A percentile compares a stretch with the other conserved stretches of the same genome.
Evolutionary conservation across 2,329 filamentous ascomycete genomes (phyloP).

Genomic region (Phoma sp.): DNA sequence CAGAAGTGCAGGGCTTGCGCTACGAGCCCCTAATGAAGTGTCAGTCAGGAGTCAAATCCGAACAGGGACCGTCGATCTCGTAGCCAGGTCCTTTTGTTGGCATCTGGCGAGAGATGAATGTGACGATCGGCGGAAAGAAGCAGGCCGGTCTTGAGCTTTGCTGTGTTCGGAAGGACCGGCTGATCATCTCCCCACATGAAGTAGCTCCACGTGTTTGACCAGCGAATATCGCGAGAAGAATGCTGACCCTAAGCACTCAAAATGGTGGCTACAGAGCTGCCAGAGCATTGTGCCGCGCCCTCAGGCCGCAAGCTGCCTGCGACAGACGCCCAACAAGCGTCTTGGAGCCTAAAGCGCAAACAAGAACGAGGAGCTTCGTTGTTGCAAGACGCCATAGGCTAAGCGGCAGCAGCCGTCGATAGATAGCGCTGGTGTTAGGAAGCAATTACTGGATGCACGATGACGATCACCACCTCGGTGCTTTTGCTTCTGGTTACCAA

Average conservation of each 20-base stretch:
- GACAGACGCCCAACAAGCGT: neutral
- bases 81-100: conserved; percentile 3
- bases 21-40: conserved; percentile 2
- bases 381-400: conserved; percentile 8
- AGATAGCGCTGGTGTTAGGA: conserved; percentile 9
- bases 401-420: conserved; percentile 16
- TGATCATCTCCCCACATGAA: conserved; percentile 26
- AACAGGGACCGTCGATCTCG: conserved; percentile 10
- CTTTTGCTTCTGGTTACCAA: conserved; percentile 8
- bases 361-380: neutral
- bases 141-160: conserved; percentile 11
- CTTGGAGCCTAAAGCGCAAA: neutral
- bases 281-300: neutral
- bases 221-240: conserved; percentile 5
- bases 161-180: conserved; percentile 26
- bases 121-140: conserved; percentile 24
- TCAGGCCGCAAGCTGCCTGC: conserved; percentile 1
- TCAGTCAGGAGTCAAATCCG: conserved; percentile 1
- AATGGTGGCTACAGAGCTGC: neutral
- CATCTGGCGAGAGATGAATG: conserved; percentile 1
- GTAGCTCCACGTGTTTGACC: conserved; percentile 28
- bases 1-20: neutral
- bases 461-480: conserved; percentile 19
- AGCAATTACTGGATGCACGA: conserved; percentile 9
- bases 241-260: neutral